Base-by-base conservation (phyloP, 805 yeast genomes). In the Debaryomyces maramus region DNA sequence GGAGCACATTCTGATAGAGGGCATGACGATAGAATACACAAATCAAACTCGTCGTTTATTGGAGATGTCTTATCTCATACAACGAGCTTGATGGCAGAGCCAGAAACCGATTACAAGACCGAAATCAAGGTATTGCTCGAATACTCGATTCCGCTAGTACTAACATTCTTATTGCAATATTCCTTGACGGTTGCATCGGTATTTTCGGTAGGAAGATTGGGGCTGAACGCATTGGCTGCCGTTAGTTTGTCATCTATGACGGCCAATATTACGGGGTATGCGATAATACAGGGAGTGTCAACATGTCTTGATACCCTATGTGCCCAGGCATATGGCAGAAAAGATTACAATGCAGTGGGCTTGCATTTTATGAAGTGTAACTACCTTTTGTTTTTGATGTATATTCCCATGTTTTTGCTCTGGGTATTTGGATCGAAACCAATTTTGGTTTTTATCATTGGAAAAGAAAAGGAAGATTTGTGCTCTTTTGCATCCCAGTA, bases 251-350 rank as follows among this genome's bases (percentile, higher is more conserved):
- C 86, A 13, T 75, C 85, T 15, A 84, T 85, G 88, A 82, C 89
- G 4, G 85, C 88, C 6, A 85, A 83, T 54, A 83, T 85, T 39
- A 73, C 85, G 3, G 90, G 88, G 1, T 77, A 83, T 45, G 85
- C 88, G 26, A 73, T 84, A 8, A 81, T 85, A 48, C 85, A 84
- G 50, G 93, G 91, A 9, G 73, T 84, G 2, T 80, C 88, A n/a
- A 84, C 93, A 0, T 80, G 88, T 41, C 69, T 85, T 39, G 91
- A 85, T 52, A 85, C 91, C 0, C 69, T 85, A 24, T 79, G 90
- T 56, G 85, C 90, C 2, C 91, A 85, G 59, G 84, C 90, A 1
- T 84, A 70, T 53, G 91, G 93, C 15, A 77, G 87, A 20, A 73
- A 74, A 37, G 84, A 83, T 48, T 76, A 67, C 55, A 75, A 74